Base-by-base conservation (phyloP, 2,329 filamentous ascomycete genomes). In the Xylariales sp. region DNA sequence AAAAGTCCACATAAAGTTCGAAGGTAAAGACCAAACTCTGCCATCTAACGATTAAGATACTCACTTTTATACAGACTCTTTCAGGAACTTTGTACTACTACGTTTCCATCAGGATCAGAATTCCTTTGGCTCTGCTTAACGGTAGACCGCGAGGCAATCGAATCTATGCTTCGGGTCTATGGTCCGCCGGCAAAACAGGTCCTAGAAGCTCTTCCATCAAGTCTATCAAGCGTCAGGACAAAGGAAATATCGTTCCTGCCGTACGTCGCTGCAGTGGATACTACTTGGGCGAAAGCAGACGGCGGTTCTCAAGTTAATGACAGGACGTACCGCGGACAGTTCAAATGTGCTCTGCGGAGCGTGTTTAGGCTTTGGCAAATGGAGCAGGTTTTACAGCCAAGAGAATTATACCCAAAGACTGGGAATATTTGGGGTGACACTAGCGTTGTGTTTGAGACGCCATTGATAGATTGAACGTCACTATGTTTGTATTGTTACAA, bases 81-180 rank as follows among this genome's bases (percentile, higher is more conserved):
- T 27, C 34, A 15, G 8, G n/a, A 16, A 16, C 34, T 18, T 7
- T 27, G 14, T 28, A 18, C n/a, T 37, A 27, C 21, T 14, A 18
- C 12, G n/a, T 15, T 37, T 16, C 34, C 34, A 37, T 11, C 34
- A 8, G 21, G 34, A 11, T 15, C 15, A 37, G 11, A 9, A 4
- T 14, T 7, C 14, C 12, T 37, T 14, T 37, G 34, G 34, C 8
- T 37, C 14, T 37, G 21, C 20, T 10, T 37, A 11, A 16, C 14
- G n/a, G 34, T 37, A 24, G 34, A 37, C 21, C 34, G 34, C 34
- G 21, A 27, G 34, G 34, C 34, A 8, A 28, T 37, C 10, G 21
- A 28, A 27, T 27, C 34, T 10, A 27, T 27, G 34, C 34, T 37
- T 12, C 34, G 34, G 20, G 34, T 37, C 21, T 37, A 37, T n/a